A percentile compares a stretch with the other conserved stretches of the same genome.
Conservation (phyloP, 2,329 filamentous ascomycete genomes). For the Dactylellina leptospora region DNA sequence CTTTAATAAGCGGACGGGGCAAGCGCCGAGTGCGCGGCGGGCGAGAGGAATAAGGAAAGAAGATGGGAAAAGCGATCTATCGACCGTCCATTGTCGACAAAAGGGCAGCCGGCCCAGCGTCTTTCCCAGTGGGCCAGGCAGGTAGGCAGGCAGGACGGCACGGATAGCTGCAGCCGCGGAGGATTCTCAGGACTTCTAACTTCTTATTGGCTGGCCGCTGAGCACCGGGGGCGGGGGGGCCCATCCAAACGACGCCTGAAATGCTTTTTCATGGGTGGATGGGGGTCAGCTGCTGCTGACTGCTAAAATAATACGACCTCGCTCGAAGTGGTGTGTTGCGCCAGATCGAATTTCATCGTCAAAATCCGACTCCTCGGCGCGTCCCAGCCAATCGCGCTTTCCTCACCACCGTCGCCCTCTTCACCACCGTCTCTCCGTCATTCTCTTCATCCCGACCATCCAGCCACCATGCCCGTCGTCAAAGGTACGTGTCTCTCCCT, state of each 20-base stretch:
- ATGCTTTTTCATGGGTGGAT: neutral
- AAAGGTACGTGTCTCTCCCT: constrained; percentile 63
- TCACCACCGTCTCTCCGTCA: neutral
- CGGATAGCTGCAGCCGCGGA: constrained; percentile 52
- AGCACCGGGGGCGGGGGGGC: constrained; percentile 12
- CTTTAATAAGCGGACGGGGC: neutral
- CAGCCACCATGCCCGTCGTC: constrained; percentile 72
- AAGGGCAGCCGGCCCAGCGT: too few relatives aligned
- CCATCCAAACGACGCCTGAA: constrained; percentile 25
- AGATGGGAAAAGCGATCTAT: neutral
- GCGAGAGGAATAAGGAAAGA: neutral
- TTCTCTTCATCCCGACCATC: neutral
- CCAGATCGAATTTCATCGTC: neutral
- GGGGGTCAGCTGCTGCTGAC: constrained; percentile 14
- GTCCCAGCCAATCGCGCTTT: constrained; percentile 23
- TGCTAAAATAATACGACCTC: constrained; percentile 16
- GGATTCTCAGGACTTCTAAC: neutral
- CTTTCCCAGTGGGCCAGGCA: too few relatives aligned
- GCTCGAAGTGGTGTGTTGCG: neutral
- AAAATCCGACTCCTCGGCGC: constrained; percentile 31
- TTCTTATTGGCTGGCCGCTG: constrained; percentile 13
- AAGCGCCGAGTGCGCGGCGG: neutral
- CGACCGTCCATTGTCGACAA: neutral
- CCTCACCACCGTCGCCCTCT: constrained; percentile 4
- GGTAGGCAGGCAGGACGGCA: too few relatives aligned